These are phyloP conservation scores for Russula sp. DNA, from an alignment of 768 basidiomycete genomes.

Conservation along the genomic window DNA sequence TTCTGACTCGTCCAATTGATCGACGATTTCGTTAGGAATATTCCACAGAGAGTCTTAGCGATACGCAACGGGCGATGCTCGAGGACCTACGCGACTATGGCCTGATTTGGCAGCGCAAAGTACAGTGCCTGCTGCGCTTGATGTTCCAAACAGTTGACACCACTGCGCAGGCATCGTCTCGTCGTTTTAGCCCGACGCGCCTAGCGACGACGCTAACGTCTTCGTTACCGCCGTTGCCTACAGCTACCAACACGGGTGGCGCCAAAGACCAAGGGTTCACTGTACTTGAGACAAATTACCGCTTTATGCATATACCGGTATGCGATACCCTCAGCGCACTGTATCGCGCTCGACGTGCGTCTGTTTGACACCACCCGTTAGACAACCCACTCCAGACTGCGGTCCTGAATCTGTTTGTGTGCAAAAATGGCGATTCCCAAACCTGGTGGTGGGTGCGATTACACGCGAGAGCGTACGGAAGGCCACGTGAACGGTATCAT, in stretches of 20 bases:
- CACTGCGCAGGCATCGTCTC: conserved; percentile 57
- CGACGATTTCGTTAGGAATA: conserved; percentile 63
- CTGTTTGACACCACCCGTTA: conserved; percentile 37
- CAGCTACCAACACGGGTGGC: conserved; percentile 52
- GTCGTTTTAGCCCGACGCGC: conserved; percentile 90
- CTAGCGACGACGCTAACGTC: conserved; percentile 93
- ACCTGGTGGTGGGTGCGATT: conserved; percentile 93
- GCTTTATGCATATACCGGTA: conserved; percentile 98
- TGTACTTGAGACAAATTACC: conserved; percentile 97
- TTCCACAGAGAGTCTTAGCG: conserved; percentile 73
- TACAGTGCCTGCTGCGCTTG: conserved; percentile 33
- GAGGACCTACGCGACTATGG: conserved; percentile 94
- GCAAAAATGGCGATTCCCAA: conserved; percentile 89
- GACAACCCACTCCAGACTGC: conserved; percentile 96
- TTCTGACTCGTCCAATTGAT: conserved; percentile 15
- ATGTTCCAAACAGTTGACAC: conserved; percentile 8
- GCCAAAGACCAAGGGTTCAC: conserved; percentile 83
- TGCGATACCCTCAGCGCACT: conserved; percentile 21
- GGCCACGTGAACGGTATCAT: conserved; percentile 94
- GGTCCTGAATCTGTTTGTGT: conserved; percentile 90
- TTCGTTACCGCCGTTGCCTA: conserved; percentile 76
- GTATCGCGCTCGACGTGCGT: not conserved
- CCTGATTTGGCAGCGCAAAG: conserved; percentile 82
- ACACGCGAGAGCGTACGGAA: conserved; percentile 95
- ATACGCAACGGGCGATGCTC: conserved; percentile 81